Percentiles rank a stretch among this genome's conserved stretches.
phyloP scores from a whole-genome alignment of 768 basidiomycete genomes.

The Kwoniella shandongensis region DNA sequence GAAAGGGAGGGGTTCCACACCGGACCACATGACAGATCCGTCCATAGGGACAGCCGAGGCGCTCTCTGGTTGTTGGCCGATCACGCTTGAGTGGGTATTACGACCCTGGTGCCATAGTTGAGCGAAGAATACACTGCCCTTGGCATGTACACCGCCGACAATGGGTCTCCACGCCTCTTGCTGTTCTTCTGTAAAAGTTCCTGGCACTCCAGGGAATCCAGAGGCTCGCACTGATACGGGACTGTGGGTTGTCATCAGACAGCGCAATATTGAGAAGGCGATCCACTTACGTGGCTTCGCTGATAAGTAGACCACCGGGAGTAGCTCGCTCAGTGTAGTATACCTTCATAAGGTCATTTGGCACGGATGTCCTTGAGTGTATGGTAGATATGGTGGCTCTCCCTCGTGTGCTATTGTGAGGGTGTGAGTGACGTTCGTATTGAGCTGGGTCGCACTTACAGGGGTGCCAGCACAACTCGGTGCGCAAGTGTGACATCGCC shows the following conservation, averaged over 20 bases:
- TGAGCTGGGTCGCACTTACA: constrained; percentile 13
- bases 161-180: constrained; percentile 19
- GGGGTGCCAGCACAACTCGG: constrained; percentile 22
- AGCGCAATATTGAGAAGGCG: background rate
- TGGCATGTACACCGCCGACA: constrained; percentile 14
- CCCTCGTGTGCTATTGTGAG: constrained; percentile 16
- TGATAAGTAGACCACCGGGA: constrained; percentile 49
- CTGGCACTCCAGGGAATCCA: constrained; percentile 20
- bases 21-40: constrained; percentile 9
- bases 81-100: constrained; percentile 18
- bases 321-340: constrained; percentile 46
- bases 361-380: constrained; percentile 13
- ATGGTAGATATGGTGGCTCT: constrained; percentile 9
- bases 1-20: constrained; percentile 8
- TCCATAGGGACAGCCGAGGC: constrained; percentile 7
- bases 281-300: constrained; percentile 32
- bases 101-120: constrained; percentile 30
- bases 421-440: background rate
- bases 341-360: constrained; percentile 25
- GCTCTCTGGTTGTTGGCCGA: constrained; percentile 7
- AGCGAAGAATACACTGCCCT: constrained; percentile 17
- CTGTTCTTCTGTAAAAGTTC: constrained; percentile 26
- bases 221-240: constrained; percentile 30
- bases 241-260: constrained; percentile 1
- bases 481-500: constrained; percentile 19